Evolutionary conservation across 2,329 filamentous ascomycete genomes (phyloP).

Genomic region (Fusarium sarcochroum): DNA sequence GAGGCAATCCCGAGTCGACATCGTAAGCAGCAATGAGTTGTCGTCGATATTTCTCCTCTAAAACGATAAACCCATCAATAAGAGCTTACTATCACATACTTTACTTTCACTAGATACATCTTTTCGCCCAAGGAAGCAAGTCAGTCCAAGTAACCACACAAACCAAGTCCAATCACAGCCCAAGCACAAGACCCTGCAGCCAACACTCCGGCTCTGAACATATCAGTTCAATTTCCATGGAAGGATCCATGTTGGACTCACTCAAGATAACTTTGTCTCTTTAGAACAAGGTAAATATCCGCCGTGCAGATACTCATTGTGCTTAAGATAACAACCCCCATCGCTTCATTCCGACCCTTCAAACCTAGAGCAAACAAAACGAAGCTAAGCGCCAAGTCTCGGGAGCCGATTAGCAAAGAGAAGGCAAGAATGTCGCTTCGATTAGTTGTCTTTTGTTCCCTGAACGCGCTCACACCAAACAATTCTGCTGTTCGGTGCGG

Average conservation of each 20-base stretch:
- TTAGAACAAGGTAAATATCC: conserved; percentile 37
- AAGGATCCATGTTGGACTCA: background rate
- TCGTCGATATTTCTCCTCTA: too few species aligned
- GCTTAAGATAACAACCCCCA: conserved; percentile 40
- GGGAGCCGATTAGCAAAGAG: conserved; percentile 14
- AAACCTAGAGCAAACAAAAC: conserved; percentile 22
- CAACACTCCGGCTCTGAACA: background rate
- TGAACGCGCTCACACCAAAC: conserved; percentile 18
- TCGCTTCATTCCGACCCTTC: conserved; percentile 17
- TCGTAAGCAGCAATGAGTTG: too few species aligned
- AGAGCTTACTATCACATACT: too few species aligned
- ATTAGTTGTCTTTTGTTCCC: background rate
- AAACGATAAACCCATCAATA: too few species aligned
- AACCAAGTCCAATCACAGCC: conserved; percentile 20
- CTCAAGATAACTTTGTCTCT: conserved; percentile 19
- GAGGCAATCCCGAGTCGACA: too few species aligned
- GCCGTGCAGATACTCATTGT: conserved; percentile 32
- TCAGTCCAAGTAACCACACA: conserved; percentile 20
- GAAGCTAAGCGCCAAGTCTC: conserved; percentile 31
- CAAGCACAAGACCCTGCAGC: conserved; percentile 13
- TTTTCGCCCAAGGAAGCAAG: too few species aligned
- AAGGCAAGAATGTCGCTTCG: background rate
- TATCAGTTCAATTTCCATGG: background rate
- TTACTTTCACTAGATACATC: too few species aligned
- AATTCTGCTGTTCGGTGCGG: conserved; percentile 25